Base-by-base conservation (phyloP, 2,329 filamentous ascomycete species). In the Diaporthe ampelina region DNA sequence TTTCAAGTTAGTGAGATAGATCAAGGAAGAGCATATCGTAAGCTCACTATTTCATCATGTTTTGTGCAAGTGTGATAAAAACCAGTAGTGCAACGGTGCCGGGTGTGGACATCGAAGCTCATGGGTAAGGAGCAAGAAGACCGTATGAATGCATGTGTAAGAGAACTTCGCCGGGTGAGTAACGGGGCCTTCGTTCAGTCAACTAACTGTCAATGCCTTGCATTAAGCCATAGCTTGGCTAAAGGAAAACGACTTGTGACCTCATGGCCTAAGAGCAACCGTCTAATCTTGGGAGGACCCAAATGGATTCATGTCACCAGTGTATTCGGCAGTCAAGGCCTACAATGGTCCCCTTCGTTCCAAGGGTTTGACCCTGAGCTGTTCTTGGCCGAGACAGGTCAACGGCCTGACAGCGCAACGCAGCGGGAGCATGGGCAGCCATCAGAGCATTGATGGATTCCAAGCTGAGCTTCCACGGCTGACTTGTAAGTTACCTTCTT, bases 331-430 rank as follows among this genome's bases (percentile, higher is more conserved):
- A 50, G 43, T 11, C 9, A 10, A 50, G 45, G 45, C n/a, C 45
- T 50, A n/a, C n/a, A 8, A 19, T 50, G 21, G 21, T 50, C 45
- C 43, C 9, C n/a, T 17, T n/a, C 19, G 45, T 19, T 19, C 11
- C 19, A 21, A 68, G 63, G 63, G 63, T 68, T 68, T 0, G 29
- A 54, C 63, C 63, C 63, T 68, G 48, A 29, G n/a, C 1, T 21
- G 10, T 13, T 26, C 21, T 54, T 40, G 32, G 48, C 32, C n/a
- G 8, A 13, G 26, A 68, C n/a, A 19, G 5, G 45, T 48, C 45
- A 19, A 17, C 29, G 4, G 21, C 21, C 24, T 13, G 19, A 24
- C 15, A 67, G 13, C 29, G 11, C 63, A 26, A 50, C 7, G 17
- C 2, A 50, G 13, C 13, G 29, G 29, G 17, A 17, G 21, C 2